These are phyloP conservation scores for Pterula multifida DNA, from an alignment of 1,284 basidiomycete genomes.

Conservation along the genomic window DNA sequence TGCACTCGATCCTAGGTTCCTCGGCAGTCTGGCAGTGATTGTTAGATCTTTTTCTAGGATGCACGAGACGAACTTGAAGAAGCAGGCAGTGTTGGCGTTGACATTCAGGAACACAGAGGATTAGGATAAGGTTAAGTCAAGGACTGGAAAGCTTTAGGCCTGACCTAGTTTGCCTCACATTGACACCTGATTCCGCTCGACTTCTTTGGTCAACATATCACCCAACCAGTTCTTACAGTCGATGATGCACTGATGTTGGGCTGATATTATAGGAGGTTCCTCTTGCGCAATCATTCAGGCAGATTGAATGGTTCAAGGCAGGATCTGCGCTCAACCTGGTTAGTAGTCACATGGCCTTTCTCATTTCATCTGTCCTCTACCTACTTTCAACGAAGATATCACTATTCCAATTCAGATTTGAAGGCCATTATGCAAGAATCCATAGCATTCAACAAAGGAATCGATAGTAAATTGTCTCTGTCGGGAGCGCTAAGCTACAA, in stretches of 20 bases:
- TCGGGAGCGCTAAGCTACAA: too few species aligned
- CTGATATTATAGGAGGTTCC: constrained; percentile 49
- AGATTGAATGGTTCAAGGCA: constrained; percentile 93
- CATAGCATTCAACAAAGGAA: too few species aligned
- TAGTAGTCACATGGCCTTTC: constrained; percentile 16
- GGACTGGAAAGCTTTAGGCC: too few species aligned
- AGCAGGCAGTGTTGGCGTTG: constrained; percentile 90
- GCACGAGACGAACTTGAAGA: constrained; percentile 98
- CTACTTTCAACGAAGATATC: too few species aligned
- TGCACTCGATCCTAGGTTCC: constrained; percentile 93
- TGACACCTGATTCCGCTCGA: too few species aligned
- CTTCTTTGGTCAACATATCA: too few species aligned
- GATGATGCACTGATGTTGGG: too few species aligned
- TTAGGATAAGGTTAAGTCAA: constrained; percentile 81
- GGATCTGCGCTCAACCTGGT: constrained; percentile 80
- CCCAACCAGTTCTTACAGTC: too few species aligned
- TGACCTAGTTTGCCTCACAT: too few species aligned
- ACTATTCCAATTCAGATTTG: too few species aligned
- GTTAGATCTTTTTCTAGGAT: constrained; percentile 94
- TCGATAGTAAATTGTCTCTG: too few species aligned
- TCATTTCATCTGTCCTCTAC: neutral
- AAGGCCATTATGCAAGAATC: too few species aligned
- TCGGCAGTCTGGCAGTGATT: constrained; percentile 93
- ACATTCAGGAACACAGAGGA: constrained; percentile 83
- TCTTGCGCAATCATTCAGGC: constrained; percentile 77